Base-by-base conservation (phyloP, 805 yeast genomes). In the Candida chauliodis region DNA sequence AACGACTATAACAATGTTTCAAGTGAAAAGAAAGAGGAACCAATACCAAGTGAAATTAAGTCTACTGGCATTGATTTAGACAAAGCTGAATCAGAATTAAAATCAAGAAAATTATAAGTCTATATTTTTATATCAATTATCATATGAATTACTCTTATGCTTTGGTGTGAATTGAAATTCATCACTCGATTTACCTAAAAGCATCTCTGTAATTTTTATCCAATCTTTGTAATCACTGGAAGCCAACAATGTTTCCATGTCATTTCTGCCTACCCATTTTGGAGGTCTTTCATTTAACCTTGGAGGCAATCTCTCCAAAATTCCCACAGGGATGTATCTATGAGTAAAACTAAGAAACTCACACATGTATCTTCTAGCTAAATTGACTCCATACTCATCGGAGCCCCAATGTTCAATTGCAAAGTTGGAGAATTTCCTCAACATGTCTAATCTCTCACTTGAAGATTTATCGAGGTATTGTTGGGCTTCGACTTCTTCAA, bases 321-420 rank as follows among this genome's bases (percentile, higher is more conserved):
- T 81, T 1, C 98, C 99, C 47, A 88, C 81, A 6, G 99, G 99
- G 38, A 91, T 78, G 59, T 93, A 93, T 50, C 99, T 71, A 57
- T 93, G 95, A 50, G 95, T 86, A 61, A 93, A 93, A 34, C 96
- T 84, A 56, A 93, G 69, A 60, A 88, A 93, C 62, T 93, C 99
- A 65, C 97, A 91, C 72, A 91, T 67, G 61, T 78, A 93, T 52
- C 98, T 73, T 61, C 99, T 80, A 10, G 95, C 81, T 47, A 78
- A 78, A 42, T 86, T 83, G 40, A 93, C 76, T 28, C 99, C 99
- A 59, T 82, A 91, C 51, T 87, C 96, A 56, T 93, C 99, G 0
- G 95, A 75, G 4, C 99, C 99, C 98, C 99, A 93, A 61, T 93
- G 98, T 50, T 88, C 88, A 48, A 93, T 71, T 0, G 99, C 97